Percentiles rank a stretch among this genome's conserved stretches.
phyloP scores from a whole-genome alignment of 805 yeast genomes.

The Ogataea nonfermentans region DNA sequence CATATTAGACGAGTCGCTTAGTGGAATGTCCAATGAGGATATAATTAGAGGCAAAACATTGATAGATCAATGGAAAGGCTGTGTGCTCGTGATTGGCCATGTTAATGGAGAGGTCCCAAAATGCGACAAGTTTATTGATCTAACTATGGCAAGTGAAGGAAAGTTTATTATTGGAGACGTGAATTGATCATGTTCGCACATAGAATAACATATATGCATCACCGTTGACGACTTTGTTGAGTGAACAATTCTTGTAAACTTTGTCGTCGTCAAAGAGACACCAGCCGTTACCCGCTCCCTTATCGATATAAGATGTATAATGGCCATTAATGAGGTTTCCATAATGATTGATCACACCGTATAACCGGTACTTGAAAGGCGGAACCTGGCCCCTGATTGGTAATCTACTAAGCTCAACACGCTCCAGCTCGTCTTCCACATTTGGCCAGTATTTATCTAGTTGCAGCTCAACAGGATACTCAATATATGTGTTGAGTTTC shows the following conservation, averaged over 20 bases:
- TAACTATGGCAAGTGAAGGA: conserved; percentile 35
- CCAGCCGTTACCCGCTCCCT: conserved; percentile 64
- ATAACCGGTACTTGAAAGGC: conserved; percentile 74
- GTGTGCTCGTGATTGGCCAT: conserved; percentile 81
- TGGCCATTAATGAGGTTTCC: conserved; percentile 87
- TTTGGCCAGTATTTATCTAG: conserved; percentile 75
- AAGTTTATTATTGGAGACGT: conserved; percentile 30
- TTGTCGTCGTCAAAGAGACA: conserved; percentile 78
- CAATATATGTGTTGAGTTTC: conserved; percentile 64
- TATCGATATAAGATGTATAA: conserved; percentile 77
- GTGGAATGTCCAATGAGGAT: conserved; percentile 76
- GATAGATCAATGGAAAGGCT: conserved; percentile 57
- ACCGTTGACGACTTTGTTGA: conserved; percentile 56
- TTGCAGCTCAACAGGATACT: conserved; percentile 56
- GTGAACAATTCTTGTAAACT: conserved; percentile 51
- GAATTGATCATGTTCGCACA: conserved; percentile 38
- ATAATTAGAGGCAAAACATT: conserved; percentile 54
- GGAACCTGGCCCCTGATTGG: conserved; percentile 71
- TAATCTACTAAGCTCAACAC: conserved; percentile 45
- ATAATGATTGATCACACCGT: conserved; percentile 80
- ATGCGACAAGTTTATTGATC: conserved; percentile 51
- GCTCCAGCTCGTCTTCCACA: conserved; percentile 40
- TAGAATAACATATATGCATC: conserved; percentile 86
- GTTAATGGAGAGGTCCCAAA: conserved; percentile 74
- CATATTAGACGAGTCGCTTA: conserved; percentile 88